Evolutionary conservation across 352 stramenopile species (phyloP).

Genomic region (Globisporangium heterothallicum): DNA sequence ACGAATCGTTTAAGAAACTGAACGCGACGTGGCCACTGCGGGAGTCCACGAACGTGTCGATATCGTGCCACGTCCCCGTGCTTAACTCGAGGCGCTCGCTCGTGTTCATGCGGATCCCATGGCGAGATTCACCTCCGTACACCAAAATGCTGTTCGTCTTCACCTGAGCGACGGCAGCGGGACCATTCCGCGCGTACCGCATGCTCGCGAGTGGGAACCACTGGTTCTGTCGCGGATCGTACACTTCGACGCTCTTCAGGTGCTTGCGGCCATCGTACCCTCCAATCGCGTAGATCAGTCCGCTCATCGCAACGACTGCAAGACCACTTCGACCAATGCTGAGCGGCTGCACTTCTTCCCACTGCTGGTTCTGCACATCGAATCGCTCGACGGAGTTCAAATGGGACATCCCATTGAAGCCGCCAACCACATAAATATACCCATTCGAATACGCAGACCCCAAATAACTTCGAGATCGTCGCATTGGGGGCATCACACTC

Average conservation of each 20-base stretch:
- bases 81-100: conserved; percentile 47
- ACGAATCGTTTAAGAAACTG: conserved; percentile 54
- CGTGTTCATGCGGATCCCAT: conserved; percentile 60
- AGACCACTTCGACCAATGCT: conserved; percentile 52
- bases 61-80: conserved; percentile 37
- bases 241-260: conserved; percentile 62
- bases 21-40: conserved; percentile 62
- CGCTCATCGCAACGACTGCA: conserved; percentile 39
- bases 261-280: conserved; percentile 65
- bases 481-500: conserved; percentile 48
- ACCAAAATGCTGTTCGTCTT: conserved; percentile 52
- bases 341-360: conserved; percentile 49
- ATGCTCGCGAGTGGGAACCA: conserved; percentile 45
- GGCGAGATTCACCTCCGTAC: conserved; percentile 60
- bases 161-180: conserved; percentile 38
- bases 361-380: conserved; percentile 32
- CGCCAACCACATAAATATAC: conserved; percentile 60
- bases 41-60: conserved; percentile 51
- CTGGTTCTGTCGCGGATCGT: conserved; percentile 36
- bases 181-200: conserved; percentile 57
- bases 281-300: conserved; percentile 54
- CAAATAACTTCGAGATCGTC: conserved; percentile 54
- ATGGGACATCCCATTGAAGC: conserved; percentile 68
- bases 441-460: conserved; percentile 36
- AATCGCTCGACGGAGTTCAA: conserved; percentile 54